These are phyloP conservation scores for Nicotiana undulata DNA, from an alignment of 257 asterid genomes.

Conservation along the genomic window DNA sequence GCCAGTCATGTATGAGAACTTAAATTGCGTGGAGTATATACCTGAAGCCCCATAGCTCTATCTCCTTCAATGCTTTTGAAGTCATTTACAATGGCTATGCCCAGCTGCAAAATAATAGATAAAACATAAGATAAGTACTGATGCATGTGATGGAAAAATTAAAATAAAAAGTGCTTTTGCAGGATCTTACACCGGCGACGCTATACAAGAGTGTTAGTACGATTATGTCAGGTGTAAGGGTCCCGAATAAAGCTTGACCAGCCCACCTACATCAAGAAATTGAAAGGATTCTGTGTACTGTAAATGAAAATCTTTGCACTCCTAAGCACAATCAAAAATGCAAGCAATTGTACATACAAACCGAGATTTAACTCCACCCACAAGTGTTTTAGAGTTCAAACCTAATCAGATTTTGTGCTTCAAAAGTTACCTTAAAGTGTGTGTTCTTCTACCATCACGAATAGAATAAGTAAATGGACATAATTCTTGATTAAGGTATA, in stretches of 20 bases:
- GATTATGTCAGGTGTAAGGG: slow-evolving; percentile 73
- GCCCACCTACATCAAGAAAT: slow-evolving; percentile 75
- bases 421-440: not conserved
- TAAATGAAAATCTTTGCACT: not conserved
- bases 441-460: not conserved
- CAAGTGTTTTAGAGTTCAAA: not conserved
- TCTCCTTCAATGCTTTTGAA: slow-evolving; percentile 98
- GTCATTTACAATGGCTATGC: slow-evolving; percentile 93
- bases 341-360: not conserved
- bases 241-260: slow-evolving; percentile 96
- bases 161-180: not conserved
- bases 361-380: not conserved
- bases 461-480: not conserved
- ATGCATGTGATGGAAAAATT: not conserved
- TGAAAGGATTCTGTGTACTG: slow-evolving; percentile 10
- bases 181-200: slow-evolving; percentile 71
- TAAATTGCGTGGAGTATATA: slow-evolving; percentile 14
- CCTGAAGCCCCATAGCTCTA: slow-evolving; percentile 90
- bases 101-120: slow-evolving; percentile 46
- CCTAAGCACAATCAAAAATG: not conserved
- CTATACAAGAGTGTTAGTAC: slow-evolving; percentile 88
- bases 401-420: too few species aligned
- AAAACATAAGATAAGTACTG: not conserved
- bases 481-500: not conserved
- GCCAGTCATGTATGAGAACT: not conserved